Percentiles rank a stretch among this genome's conserved stretches.
These are phyloP conservation scores for Fusarium subglutinans DNA, from an alignment of 2,329 filamentous ascomycete species.

Conservation along the genomic window DNA sequence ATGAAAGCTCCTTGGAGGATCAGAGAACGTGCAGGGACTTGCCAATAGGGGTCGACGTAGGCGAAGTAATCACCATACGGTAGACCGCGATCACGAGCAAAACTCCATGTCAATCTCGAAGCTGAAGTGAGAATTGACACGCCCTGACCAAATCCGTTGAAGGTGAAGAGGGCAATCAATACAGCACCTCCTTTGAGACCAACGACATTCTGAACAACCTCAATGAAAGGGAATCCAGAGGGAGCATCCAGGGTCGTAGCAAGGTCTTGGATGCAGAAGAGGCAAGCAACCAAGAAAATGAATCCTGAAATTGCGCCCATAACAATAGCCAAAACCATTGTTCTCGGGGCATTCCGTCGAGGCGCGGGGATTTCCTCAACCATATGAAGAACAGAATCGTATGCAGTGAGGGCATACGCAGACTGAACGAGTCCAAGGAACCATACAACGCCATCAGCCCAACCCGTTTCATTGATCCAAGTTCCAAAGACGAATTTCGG, in stretches of 20 bases:
- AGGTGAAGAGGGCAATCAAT: conserved; percentile 61
- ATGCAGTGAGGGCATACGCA: conserved; percentile 60
- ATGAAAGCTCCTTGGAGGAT: conserved; percentile 58
- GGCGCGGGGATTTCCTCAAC: conserved; percentile 65
- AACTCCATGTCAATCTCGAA: conserved; percentile 63
- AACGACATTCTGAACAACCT: conserved; percentile 52
- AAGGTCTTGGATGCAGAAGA: conserved; percentile 60
- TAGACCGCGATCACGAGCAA: conserved; percentile 60
- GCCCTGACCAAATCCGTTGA: conserved; percentile 64
- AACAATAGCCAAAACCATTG: conserved; percentile 61
- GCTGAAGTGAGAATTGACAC: conserved; percentile 61
- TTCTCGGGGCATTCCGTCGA: conserved; percentile 57
- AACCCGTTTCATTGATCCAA: conserved; percentile 57
- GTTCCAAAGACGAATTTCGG: conserved; percentile 61
- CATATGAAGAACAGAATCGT: conserved; percentile 68
- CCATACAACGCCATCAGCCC: conserved; percentile 63
- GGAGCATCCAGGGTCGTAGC: conserved; percentile 50
- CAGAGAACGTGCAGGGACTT: conserved; percentile 61
- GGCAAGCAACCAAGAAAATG: conserved; percentile 59
- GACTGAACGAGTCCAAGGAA: conserved; percentile 66
- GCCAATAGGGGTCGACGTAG: conserved; percentile 57
- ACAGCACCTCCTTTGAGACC: conserved; percentile 52
- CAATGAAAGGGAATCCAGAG: conserved; percentile 58
- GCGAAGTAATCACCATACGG: conserved; percentile 57
- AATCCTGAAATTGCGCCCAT: conserved; percentile 58